Percentiles rank a stretch among this genome's conserved stretches.
Conservation (phyloP, 257 asterid species). For the Ilex asprella region DNA sequence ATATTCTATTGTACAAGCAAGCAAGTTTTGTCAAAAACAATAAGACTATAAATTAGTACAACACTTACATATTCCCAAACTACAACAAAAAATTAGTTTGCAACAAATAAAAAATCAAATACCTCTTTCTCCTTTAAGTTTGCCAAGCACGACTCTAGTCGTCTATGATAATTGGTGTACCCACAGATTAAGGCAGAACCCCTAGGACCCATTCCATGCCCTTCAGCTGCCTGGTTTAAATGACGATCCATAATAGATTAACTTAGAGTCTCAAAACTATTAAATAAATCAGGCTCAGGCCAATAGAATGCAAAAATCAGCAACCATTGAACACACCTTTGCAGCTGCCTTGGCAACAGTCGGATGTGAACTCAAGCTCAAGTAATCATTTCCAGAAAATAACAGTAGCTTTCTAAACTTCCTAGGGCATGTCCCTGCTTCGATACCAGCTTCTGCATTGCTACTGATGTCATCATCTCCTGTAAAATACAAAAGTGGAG, state of each 20-base stretch:
- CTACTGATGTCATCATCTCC: constrained; percentile 52
- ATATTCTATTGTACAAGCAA: no score
- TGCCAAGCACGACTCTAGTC: constrained; percentile 75
- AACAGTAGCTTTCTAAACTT: constrained; percentile 57
- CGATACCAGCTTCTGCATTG: constrained; percentile 21
- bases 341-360: constrained; percentile 65
- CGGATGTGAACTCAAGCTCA: constrained; percentile 92
- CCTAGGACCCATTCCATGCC: constrained; percentile 98
- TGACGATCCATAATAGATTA: constrained; percentile 4
- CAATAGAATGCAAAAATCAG: constrained; percentile 5
- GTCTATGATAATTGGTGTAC: constrained; percentile 82
- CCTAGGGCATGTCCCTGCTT: constrained; percentile 27
- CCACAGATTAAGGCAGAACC: constrained; percentile 98
- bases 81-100: not conserved
- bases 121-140: constrained; percentile 85
- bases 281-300: not conserved
- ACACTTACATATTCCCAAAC: not conserved
- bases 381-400: constrained; percentile 95
- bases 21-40: no score
- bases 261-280: not conserved
- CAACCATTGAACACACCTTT: constrained; percentile 41
- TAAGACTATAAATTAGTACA: no score
- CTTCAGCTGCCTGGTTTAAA: constrained; percentile 61
- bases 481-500: constrained; percentile 9
- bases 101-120: constrained; percentile 3